phyloP scores from a whole-genome alignment of 306 rosid genomes.

The Potentilla sterilis region DNA sequence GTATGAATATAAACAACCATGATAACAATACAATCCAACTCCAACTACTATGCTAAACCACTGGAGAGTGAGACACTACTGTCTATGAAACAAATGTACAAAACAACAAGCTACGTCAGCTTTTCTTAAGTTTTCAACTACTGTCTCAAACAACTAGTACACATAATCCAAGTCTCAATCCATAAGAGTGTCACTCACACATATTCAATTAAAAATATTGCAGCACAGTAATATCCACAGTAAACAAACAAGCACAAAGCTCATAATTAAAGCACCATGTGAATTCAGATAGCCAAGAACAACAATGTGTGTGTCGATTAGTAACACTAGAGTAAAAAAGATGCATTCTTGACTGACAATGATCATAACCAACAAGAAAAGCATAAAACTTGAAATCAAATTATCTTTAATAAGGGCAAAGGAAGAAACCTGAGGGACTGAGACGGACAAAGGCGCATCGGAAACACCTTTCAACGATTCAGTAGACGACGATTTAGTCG shows the following conservation, averaged over 20 bases:
- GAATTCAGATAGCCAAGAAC: no score
- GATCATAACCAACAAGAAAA: not conserved
- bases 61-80: not conserved
- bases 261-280: no score
- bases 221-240: not conserved
- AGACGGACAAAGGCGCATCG: constrained; percentile 47
- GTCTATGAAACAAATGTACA: not conserved
- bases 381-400: not conserved
- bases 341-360: not conserved
- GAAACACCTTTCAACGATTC: constrained; percentile 55
- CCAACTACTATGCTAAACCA: not conserved
- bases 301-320: not conserved
- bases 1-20: constrained; percentile 10
- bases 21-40: not conserved
- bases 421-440: constrained; percentile 58
- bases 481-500: constrained; percentile 44
- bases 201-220: not conserved
- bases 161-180: not conserved
- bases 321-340: not conserved
- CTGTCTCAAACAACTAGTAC: not conserved
- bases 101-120: not conserved
- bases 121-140: not conserved
- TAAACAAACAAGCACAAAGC: not conserved
- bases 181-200: not conserved
- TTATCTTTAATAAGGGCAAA: not conserved